Conservation (phyloP, 2,329 filamentous ascomycete species). For the Colletotrichum euphorbiae region DNA sequence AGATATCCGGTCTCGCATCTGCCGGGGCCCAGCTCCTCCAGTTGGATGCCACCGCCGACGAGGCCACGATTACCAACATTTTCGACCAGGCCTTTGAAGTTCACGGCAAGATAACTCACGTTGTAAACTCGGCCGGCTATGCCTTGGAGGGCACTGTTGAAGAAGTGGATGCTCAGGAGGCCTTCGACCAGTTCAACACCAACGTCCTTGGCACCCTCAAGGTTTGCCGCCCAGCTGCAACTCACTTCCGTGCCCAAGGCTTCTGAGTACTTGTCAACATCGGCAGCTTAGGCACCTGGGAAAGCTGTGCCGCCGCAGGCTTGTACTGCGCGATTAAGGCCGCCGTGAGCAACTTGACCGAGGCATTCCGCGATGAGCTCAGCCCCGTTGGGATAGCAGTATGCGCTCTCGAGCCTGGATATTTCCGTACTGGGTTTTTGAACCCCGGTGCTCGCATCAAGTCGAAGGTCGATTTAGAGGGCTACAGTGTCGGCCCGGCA, state of each 20-base stretch:
- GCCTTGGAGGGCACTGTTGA: constrained; percentile 57
- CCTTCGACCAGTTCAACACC: constrained; percentile 57
- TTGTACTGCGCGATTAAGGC: constrained; percentile 60
- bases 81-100: constrained; percentile 49
- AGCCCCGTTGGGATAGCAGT: constrained; percentile 58
- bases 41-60: constrained; percentile 60
- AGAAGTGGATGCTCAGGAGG: constrained; percentile 52
- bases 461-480: constrained; percentile 47
- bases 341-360: constrained; percentile 57
- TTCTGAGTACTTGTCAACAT: constrained; percentile 56
- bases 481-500: constrained; percentile 48
- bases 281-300: constrained; percentile 60
- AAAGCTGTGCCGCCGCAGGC: constrained; percentile 50
- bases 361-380: constrained; percentile 58
- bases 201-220: constrained; percentile 66
- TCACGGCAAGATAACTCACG: constrained; percentile 57
- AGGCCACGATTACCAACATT: constrained; percentile 49
- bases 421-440: constrained; percentile 64
- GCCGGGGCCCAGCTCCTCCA: constrained; percentile 56
- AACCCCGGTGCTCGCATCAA: constrained; percentile 48
- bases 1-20: constrained; percentile 55
- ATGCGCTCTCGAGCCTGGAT: constrained; percentile 61
- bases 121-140: constrained; percentile 61
- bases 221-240: constrained; percentile 60
- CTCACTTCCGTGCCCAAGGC: constrained; percentile 56